A percentile compares a stretch with the other conserved stretches of the same genome.
phyloP scores from a whole-genome alignment of 176 grass and related monocot species.

The Aegilops longissima region DNA sequence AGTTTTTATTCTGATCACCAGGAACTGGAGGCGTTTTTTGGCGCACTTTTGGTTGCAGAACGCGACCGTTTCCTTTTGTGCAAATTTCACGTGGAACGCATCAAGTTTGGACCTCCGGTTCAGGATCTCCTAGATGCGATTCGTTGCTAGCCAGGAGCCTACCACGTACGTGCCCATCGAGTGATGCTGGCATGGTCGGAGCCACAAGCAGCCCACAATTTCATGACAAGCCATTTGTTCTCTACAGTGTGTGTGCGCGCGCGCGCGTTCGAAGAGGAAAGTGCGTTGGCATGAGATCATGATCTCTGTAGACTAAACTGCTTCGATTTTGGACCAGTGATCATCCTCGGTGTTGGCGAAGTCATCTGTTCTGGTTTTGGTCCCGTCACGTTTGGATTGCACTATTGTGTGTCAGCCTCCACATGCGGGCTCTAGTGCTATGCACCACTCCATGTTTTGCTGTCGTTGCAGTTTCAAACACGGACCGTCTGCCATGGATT shows the following conservation, averaged over 20 bases:
- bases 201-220: neutral
- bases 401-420: neutral
- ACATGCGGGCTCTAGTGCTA: neutral
- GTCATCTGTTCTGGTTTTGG: neutral
- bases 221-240: neutral
- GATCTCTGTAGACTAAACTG: neutral
- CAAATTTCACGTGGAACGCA: neutral
- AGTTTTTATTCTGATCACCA: neutral
- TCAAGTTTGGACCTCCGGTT: neutral
- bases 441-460: neutral
- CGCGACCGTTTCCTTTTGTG: neutral
- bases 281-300: neutral
- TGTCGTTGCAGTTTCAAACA: neutral
- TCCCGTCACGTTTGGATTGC: neutral
- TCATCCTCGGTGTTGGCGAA: neutral
- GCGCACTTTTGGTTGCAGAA: neutral
- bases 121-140: neutral
- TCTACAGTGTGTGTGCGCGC: neutral
- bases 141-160: neutral
- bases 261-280: neutral
- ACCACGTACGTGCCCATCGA: neutral
- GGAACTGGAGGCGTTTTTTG: neutral
- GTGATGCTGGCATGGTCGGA: neutral
- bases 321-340: neutral
- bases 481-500: neutral